Evolutionary conservation across 805 yeast genomes (phyloP).

Genomic region (Saturnispora zaruensis): DNA sequence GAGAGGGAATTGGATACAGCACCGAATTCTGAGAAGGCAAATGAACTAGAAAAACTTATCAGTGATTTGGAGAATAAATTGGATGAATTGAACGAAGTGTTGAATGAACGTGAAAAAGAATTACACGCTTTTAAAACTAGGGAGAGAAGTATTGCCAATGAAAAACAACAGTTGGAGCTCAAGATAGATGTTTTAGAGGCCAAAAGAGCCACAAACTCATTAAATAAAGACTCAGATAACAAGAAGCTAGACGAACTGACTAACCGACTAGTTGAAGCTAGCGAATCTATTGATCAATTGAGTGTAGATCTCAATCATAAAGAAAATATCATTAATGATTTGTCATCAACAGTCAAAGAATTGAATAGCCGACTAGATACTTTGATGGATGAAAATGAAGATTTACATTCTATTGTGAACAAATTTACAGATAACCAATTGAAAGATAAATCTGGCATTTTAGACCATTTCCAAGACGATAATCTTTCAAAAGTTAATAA

Average conservation of each 20-base stretch:
- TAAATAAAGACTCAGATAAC: neutral
- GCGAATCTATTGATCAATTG: conserved; percentile 12
- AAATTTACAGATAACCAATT: neutral
- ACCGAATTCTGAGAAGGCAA: neutral
- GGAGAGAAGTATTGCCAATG: neutral
- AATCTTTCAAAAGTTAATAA: conserved; percentile 5
- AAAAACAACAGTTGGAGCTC: conserved; percentile 1
- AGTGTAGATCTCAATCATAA: conserved; percentile 11
- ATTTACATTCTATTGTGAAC: conserved; percentile 3
- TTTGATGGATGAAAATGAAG: conserved; percentile 9
- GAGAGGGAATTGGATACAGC: conserved; percentile 16
- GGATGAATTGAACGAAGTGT: conserved; percentile 12
- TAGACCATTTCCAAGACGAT: conserved; percentile 3
- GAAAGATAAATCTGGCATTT: neutral
- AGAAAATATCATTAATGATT: neutral
- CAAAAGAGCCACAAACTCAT: conserved; percentile 1
- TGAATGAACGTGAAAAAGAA: conserved; percentile 3
- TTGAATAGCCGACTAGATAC: conserved; percentile 7
- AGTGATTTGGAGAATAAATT: conserved; percentile 19
- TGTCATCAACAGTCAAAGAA: conserved; percentile 8
- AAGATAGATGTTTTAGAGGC: conserved; percentile 5
- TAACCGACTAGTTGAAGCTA: conserved; percentile 11
- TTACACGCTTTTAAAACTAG: conserved; percentile 10
- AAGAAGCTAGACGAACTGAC: conserved; percentile 9
- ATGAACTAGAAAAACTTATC: conserved; percentile 24